Evolutionary conservation across 345 rosid species (phyloP), one percentile per base, ranked within the genome.

Genomic region (Lumnitzera racemosa): DNA sequence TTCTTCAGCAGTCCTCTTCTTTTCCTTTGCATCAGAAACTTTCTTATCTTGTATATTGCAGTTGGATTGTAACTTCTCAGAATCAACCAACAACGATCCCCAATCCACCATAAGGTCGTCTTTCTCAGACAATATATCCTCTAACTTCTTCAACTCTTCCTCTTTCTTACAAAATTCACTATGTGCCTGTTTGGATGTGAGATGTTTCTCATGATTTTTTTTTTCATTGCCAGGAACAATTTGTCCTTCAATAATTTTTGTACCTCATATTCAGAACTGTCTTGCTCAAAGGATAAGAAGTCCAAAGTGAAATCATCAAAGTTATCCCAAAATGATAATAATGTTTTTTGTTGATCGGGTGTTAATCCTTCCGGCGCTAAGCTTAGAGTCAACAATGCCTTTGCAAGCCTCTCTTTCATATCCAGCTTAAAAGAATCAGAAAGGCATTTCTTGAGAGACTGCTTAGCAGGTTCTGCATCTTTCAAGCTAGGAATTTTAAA

Each of bases 221-320:
- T 36, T 50, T 57, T 57, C 62, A 65, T 57, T 15, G 61, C 49
- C 13, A 0, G 8, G n/a, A 57, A 43, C 50, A 51, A 57, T 20
- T 51, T 49, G 43, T 50, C 62, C 36, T 20, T 31, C 46, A 25
- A 27, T 4, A 64, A 50, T 13, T 49, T 64, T 53, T 57, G 49
- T 50, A 64, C 5, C 62, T 57, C 51, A 2, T 47, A 57, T 24
- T 41, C 46, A 8, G 16, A 9, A 12, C 49, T 57, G 23, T 64
- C 49, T 27, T 27, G 31, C 56, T 50, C 51, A 1, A 50, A 56
- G 6, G 55, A 31, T 36, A 64, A 17, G 47, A 56, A 57, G 62
- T 57, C 68, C 2, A 61, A 57, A 5, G 53, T 16, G 62, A 65
- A 65, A 12, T 65, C 62, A 12, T 43, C 13, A 5, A 65, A 64